These are phyloP conservation scores for Paramecium biaurelia DNA, from an alignment of 73 alveolate genomes.

Conservation along the genomic window DNA sequence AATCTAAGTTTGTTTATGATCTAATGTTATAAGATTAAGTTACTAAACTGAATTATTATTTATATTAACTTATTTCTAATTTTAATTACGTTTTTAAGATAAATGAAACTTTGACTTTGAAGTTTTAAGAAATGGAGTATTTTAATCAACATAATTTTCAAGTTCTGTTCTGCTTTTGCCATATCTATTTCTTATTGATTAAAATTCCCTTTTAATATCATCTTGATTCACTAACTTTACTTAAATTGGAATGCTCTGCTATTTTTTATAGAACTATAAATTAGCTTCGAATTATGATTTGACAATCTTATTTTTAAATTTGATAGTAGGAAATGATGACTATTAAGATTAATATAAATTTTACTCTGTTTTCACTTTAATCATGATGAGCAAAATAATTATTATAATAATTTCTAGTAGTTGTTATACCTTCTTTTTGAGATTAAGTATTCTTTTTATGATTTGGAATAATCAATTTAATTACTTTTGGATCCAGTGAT, in stretches of 20 bases:
- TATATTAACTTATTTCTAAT: neutral
- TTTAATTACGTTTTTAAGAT: neutral
- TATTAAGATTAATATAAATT: neutral
- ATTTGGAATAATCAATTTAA: neutral
- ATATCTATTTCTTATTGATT: neutral
- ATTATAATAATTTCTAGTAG: neutral
- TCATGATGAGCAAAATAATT: slow-evolving; percentile 13
- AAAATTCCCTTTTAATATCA: neutral
- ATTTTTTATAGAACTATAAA: neutral
- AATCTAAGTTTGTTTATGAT: neutral
- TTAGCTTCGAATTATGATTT: neutral
- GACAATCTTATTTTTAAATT: neutral
- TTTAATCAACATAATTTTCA: neutral
- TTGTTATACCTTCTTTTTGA: neutral
- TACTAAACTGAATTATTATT: slow-evolving; percentile 10
- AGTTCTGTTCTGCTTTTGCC: neutral
- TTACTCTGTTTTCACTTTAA: neutral
- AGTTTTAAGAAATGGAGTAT: neutral
- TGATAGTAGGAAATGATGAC: neutral
- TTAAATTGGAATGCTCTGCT: neutral
- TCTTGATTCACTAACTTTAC: neutral
- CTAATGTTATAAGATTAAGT: neutral
- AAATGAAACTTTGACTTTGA: neutral
- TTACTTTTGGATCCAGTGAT: slow-evolving; percentile 18
- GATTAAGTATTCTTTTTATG: neutral